Evolutionary conservation across 2,329 filamentous ascomycete genomes (phyloP).

Genomic region (Sordariomycetes sp.): DNA sequence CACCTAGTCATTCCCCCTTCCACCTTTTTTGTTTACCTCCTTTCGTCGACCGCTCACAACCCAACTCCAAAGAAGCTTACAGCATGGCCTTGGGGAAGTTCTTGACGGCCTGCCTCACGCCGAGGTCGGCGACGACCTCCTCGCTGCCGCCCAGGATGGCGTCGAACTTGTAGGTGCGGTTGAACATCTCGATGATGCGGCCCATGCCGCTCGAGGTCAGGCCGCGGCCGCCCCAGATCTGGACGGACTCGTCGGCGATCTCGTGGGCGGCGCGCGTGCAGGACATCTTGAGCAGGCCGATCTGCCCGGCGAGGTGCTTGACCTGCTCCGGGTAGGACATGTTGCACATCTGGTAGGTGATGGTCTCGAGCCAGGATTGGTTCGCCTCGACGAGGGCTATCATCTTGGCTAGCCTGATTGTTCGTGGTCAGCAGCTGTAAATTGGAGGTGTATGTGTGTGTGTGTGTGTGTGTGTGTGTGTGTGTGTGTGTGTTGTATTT

Average conservation of each 20-base stretch:
- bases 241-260: slow-evolving; percentile 73
- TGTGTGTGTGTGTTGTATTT: too few species aligned
- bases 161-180: slow-evolving; percentile 76
- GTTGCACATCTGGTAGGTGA: slow-evolving; percentile 82
- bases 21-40: too few species aligned
- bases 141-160: slow-evolving; percentile 73
- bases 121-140: slow-evolving; percentile 73
- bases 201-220: slow-evolving; percentile 81
- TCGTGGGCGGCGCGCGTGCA: slow-evolving; percentile 70
- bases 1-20: too few species aligned
- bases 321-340: slow-evolving; percentile 74
- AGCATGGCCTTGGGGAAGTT: slow-evolving; percentile 78
- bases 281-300: slow-evolving; percentile 74
- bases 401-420: slow-evolving; percentile 66
- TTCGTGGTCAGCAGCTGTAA: not conserved
- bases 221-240: slow-evolving; percentile 78
- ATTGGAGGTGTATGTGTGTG: too few species aligned
- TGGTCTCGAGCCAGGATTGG: slow-evolving; percentile 76
- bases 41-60: too few species aligned
- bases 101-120: slow-evolving; percentile 76
- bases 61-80: too few species aligned
- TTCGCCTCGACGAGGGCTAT: slow-evolving; percentile 74
- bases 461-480: too few species aligned
- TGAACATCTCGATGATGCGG: slow-evolving; percentile 72
- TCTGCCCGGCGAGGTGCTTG: slow-evolving; percentile 67